These are phyloP conservation scores for Rhododendron williamsianum DNA, from an alignment of 148 eudicot species.

Conservation along the genomic window DNA sequence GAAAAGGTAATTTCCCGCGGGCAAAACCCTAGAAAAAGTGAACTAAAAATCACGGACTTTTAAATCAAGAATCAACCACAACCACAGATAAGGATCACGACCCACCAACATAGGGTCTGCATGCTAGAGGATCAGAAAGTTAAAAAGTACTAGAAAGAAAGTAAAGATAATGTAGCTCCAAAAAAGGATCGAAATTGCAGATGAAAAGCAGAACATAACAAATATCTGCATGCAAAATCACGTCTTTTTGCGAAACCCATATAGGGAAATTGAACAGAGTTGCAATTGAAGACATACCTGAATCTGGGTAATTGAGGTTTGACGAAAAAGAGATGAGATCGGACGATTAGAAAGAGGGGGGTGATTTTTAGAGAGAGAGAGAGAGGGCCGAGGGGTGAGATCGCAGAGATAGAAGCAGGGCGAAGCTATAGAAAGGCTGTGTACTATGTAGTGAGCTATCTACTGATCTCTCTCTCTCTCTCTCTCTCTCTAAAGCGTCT, in stretches of 20 bases:
- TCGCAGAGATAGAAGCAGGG: neutral
- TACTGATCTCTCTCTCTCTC: neutral
- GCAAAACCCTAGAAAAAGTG: neutral
- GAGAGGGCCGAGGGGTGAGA: neutral
- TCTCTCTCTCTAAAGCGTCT: neutral
- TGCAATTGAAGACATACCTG: constrained; percentile 1
- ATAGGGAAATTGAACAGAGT: neutral
- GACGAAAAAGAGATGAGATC: neutral
- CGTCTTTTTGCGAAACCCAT: neutral
- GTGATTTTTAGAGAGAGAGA: neutral
- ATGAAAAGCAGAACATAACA: neutral
- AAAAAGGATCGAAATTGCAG: neutral
- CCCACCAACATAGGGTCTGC: neutral
- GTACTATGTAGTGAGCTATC: neutral
- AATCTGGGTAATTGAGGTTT: neutral
- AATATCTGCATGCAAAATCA: neutral
- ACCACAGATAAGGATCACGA: neutral
- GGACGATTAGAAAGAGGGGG: neutral
- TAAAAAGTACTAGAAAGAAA: neutral
- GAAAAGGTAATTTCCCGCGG: neutral
- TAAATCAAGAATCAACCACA: neutral
- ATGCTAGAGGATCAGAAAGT: neutral
- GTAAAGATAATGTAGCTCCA: constrained; percentile 1
- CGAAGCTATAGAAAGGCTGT: too few relatives aligned
- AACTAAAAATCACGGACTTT: neutral